These are phyloP conservation scores for Cyberlindnera misumaiensis DNA, from an alignment of 805 yeast species.

Conservation along the genomic window DNA sequence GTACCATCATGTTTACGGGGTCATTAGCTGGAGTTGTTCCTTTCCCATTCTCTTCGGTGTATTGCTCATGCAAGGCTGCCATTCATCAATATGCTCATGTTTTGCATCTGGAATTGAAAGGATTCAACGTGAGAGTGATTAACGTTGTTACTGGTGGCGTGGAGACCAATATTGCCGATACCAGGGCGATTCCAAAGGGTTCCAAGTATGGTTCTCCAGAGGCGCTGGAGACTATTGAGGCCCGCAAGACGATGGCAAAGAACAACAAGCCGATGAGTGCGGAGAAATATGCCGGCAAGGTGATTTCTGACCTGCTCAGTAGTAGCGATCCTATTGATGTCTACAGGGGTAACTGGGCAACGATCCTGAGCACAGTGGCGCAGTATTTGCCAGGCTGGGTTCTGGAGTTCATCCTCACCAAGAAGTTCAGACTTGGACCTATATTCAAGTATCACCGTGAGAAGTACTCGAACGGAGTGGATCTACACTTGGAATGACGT, in stretches of 20 bases:
- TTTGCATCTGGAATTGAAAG: conserved; percentile 59
- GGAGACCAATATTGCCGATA: conserved; percentile 61
- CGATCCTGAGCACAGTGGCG: conserved; percentile 28
- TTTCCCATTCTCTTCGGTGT: conserved; percentile 65
- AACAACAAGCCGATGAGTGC: conserved; percentile 54
- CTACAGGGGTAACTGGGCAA: conserved; percentile 49
- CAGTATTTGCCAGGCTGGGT: conserved; percentile 40
- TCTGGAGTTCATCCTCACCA: conserved; percentile 33
- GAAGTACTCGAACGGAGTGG: conserved; percentile 11
- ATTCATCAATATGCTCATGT: conserved; percentile 64
- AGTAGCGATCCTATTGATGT: conserved; percentile 38
- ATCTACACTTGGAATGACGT: conserved; percentile 16
- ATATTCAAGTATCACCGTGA: conserved; percentile 26
- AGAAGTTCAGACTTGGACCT: conserved; percentile 34
- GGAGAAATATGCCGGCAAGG: conserved; percentile 47
- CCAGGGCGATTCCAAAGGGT: conserved; percentile 46
- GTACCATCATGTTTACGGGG: conserved; percentile 69
- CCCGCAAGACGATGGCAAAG: conserved; percentile 53
- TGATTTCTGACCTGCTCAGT: conserved; percentile 43
- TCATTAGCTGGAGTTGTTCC: conserved; percentile 59
- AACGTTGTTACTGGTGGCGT: conserved; percentile 76
- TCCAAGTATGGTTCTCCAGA: conserved; percentile 50
- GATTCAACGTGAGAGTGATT: conserved; percentile 64
- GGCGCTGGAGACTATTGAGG: conserved; percentile 40
- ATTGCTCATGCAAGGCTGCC: conserved; percentile 68